Base-by-base conservation (phyloP, 2,329 filamentous ascomycete genomes). In the Malbranchea cinnamomea region DNA sequence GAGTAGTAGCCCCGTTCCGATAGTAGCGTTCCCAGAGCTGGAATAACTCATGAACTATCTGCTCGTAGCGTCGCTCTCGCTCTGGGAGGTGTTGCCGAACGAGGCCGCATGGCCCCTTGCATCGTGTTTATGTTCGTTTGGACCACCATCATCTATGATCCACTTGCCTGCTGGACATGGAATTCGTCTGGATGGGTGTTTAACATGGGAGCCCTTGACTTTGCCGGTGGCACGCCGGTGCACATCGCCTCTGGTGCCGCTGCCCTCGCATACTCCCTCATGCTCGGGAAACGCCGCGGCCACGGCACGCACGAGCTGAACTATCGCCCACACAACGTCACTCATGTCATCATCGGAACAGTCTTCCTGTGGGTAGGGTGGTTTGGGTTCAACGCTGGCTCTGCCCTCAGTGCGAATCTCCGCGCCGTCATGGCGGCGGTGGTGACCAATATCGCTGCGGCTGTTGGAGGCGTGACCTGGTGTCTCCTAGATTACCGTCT, bases 121-220 rank as follows among this genome's bases (percentile, higher is more conserved):
- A 71, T 92, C 41, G 65, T 92, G 47, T 92, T 92, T 65, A 89
- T 91, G 76, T 87, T 93, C 48, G 62, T 92, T 52, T 93, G 84
- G 84, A 68, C 78, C 1, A 93, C 84, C 4, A 50, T 92, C 35
- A 78, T 93, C 50, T 93, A 93, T 56, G 83, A 93, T 45, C 79
- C 83, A 2, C 84, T 93, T 49, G 84, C 84, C 26, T 92, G 83
- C 67, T 93, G 84, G 84, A 91, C 81, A 6, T 93, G 84, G 84
- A 92, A 92, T 51, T 56, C 78, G 1, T 61, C 62, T 18, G 84
- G 84, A 13, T 93, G 84, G 84, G 73, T 76, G 8, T 78, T 68
- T 55, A 65, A 70, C 41, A 68, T 91, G 58, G 83, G 83, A 26
- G 81, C 79, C 16, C 67, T 91, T 25, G 84, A 92, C 56, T 92